phyloP scores from a whole-genome alignment of 83 land plant species.

The Diphasiastrum complanatum region DNA sequence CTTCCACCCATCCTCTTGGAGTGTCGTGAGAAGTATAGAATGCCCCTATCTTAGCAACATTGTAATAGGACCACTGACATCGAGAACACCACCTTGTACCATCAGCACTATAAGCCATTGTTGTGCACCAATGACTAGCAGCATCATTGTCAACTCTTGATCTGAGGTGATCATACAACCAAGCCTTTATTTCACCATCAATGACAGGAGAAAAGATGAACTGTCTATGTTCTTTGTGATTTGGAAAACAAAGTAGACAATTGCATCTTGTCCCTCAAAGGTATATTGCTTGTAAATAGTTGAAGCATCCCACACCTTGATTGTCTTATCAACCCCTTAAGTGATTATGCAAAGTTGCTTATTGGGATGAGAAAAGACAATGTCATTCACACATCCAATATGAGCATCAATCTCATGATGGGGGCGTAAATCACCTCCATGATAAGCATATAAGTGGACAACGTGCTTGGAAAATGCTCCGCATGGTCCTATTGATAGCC shows the following conservation, averaged over 20 bases:
- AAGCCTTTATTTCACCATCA: slow-evolving; percentile 94
- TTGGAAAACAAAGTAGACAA: slow-evolving; percentile 92
- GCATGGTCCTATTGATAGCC: too few species aligned
- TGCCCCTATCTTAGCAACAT: too few species aligned
- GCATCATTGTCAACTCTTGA: slow-evolving; percentile 96
- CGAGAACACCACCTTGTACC: too few species aligned
- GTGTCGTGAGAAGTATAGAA: too few species aligned
- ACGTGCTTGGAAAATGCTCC: too few species aligned
- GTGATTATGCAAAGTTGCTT: slow-evolving; percentile 56
- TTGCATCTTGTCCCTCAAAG: slow-evolving; percentile 95
- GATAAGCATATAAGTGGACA: too few species aligned
- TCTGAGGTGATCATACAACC: slow-evolving; percentile 80
- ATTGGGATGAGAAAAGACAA: slow-evolving; percentile 59
- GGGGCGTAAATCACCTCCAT: too few species aligned
- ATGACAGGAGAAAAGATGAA: slow-evolving; percentile 89
- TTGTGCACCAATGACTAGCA: slow-evolving; percentile 87
- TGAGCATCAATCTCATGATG: slow-evolving; percentile 99
- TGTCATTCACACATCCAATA: slow-evolving; percentile 59
- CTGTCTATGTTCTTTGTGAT: slow-evolving; percentile 84
- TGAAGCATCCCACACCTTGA: slow-evolving; percentile 70
- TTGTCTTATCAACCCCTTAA: slow-evolving; percentile 42
- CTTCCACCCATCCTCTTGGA: too few species aligned
- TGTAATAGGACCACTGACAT: too few species aligned
- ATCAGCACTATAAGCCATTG: slow-evolving; percentile 97
- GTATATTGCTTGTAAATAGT: slow-evolving; percentile 54